These are phyloP conservation scores for Arthrobotrys megalospora DNA, from an alignment of 2,329 filamentous ascomycete genomes.

Conservation along the genomic window DNA sequence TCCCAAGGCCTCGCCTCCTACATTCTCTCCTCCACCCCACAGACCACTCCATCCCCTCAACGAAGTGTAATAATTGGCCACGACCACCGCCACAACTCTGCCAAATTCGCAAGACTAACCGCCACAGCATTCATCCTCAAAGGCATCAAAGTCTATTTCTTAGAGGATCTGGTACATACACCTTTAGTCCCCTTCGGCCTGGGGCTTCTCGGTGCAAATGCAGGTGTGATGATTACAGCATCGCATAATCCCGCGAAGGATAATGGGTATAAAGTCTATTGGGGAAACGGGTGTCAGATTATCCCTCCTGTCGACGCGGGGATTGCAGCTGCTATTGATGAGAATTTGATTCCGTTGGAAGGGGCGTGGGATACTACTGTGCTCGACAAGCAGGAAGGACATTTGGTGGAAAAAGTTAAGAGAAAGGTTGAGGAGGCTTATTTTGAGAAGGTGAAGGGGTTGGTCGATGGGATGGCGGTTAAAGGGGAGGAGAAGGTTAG, in stretches of 20 bases:
- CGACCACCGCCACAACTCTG: slow-evolving; percentile 76
- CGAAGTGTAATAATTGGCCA: slow-evolving; percentile 74
- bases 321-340: slow-evolving; percentile 73
- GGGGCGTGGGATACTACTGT: slow-evolving; percentile 67
- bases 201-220: slow-evolving; percentile 69
- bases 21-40: slow-evolving; percentile 69
- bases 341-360: slow-evolving; percentile 72
- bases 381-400: slow-evolving; percentile 65
- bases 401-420: slow-evolving; percentile 68
- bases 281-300: slow-evolving; percentile 77
- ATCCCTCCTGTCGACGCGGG: slow-evolving; percentile 75
- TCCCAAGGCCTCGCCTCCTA: slow-evolving; percentile 77
- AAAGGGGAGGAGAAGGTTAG: slow-evolving; percentile 40
- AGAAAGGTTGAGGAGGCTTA: slow-evolving; percentile 69
- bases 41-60: slow-evolving; percentile 66
- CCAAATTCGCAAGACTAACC: slow-evolving; percentile 74
- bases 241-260: slow-evolving; percentile 75
- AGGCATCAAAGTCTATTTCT: slow-evolving; percentile 75
- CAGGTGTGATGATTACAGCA: slow-evolving; percentile 78
- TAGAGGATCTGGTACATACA: slow-evolving; percentile 73
- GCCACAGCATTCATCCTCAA: slow-evolving; percentile 75
- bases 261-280: slow-evolving; percentile 80
- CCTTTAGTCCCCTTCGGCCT: slow-evolving; percentile 77
- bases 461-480: slow-evolving; percentile 48
- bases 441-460: slow-evolving; percentile 63